Base-by-base conservation (phyloP, 768 basidiomycete genomes). In the Trametes sanguinea region DNA sequence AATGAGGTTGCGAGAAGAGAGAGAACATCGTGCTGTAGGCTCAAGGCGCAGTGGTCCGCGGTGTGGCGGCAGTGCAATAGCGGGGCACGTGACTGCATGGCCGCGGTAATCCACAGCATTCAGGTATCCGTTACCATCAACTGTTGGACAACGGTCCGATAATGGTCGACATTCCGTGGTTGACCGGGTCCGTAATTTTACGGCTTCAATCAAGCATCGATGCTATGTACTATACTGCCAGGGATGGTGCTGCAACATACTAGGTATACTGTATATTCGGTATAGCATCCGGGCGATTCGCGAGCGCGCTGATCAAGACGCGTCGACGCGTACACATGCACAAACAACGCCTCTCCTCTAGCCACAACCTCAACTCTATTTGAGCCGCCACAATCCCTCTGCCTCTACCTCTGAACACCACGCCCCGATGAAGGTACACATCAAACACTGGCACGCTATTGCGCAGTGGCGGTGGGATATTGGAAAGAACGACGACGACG, bases 401-500 rank as follows among this genome's bases (percentile, higher is more conserved):
- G 10, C 8, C 17, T 7, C 4, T 40, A n/a, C 8, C 16, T 9
- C 16, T 30, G 3, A 17, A 44, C 8, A 39, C 7, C 13, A 8
- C 30, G 9, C 40, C 43, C 14, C 42, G 6, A 94, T 95, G 93
- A 94, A 89, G 72, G 86, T 95, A 17, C 85, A 76, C 42, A 79
- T 96, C 65, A 94, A 94, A 72, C 83, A 85, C 67, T 94, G 91
- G 89, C 86, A 92, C 73, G 90, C 90, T 3, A 89, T 96, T 43
- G 94, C 93, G 0, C 86, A 89, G 69, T 95, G 93, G 94, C 82
- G 87, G 35, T 95, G 93, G 93, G 87, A 94, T 67, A 81, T 78
- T 8, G 75, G 77, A 50, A 72, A 69, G 42, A 68, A 61, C 22
- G 75, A 74, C 30, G 81, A 83, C 29, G 77, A 80, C 44, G 84